Evolutionary conservation across 2,329 filamentous ascomycete genomes (phyloP).

Genomic region (Purpureocillium lavendulum): DNA sequence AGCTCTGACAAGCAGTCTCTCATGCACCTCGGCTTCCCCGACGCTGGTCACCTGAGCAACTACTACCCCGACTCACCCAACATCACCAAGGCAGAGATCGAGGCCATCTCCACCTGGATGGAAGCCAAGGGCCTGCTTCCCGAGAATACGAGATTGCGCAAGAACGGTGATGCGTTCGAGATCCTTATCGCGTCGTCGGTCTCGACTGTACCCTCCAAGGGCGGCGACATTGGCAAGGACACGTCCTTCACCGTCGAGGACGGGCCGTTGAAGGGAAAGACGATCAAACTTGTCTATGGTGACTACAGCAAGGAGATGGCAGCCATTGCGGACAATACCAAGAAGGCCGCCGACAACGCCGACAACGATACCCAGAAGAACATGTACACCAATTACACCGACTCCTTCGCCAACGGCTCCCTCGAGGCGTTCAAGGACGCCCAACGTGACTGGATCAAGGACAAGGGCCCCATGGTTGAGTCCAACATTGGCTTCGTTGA

Average conservation of each 20-base stretch:
- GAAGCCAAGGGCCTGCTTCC: slow-evolving; percentile 61
- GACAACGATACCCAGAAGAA: slow-evolving; percentile 67
- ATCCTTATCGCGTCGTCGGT: slow-evolving; percentile 65
- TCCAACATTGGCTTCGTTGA: slow-evolving; percentile 79
- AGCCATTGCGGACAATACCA: slow-evolving; percentile 56
- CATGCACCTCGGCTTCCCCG: slow-evolving; percentile 69
- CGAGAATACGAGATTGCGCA: slow-evolving; percentile 70
- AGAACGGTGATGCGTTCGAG: slow-evolving; percentile 58
- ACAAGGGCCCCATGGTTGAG: slow-evolving; percentile 74
- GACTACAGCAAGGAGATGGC: slow-evolving; percentile 67
- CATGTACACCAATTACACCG: slow-evolving; percentile 66
- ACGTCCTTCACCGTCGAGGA: slow-evolving; percentile 51
- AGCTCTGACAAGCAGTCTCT: slow-evolving; percentile 53
- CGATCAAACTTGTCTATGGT: slow-evolving; percentile 63
- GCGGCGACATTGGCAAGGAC: slow-evolving; percentile 62
- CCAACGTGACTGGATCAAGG: slow-evolving; percentile 74
- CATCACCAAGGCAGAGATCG: slow-evolving; percentile 70
- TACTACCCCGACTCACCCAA: slow-evolving; percentile 72
- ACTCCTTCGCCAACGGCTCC: slow-evolving; percentile 67
- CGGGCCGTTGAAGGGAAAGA: slow-evolving; percentile 56
- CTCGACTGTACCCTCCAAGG: slow-evolving; percentile 48
- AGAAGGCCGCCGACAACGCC: slow-evolving; percentile 58
- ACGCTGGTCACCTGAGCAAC: slow-evolving; percentile 68
- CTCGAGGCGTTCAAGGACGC: slow-evolving; percentile 72
- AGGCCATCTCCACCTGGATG: slow-evolving; percentile 63